Conservation (phyloP, 345 rosid species). For the Hypericum androsaemum region DNA sequence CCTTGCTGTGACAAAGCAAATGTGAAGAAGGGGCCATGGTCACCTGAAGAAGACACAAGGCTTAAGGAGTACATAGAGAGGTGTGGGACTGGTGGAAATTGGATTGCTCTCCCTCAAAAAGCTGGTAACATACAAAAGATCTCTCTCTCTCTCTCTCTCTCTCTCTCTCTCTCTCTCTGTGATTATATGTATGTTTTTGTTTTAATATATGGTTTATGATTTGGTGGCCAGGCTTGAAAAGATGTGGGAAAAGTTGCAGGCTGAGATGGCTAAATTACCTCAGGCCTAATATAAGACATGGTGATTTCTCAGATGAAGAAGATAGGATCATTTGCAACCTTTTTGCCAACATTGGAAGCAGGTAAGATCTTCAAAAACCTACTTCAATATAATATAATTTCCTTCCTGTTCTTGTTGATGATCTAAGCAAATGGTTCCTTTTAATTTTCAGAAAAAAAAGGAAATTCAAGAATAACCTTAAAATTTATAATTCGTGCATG, state of each 20-base stretch:
- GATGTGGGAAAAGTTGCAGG: conserved; percentile 98
- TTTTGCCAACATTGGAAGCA: conserved; percentile 87
- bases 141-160: not conserved
- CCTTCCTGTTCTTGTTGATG: not conserved
- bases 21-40: conserved; percentile 97
- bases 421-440: not conserved
- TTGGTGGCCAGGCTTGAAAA: conserved; percentile 47
- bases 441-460: not conserved
- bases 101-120: conserved; percentile 91
- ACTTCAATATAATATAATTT: not conserved
- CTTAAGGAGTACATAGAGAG: conserved; percentile 76
- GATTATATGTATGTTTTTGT: not conserved
- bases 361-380: conserved; percentile 26
- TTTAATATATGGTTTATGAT: conserved; percentile 6
- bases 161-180: not conserved
- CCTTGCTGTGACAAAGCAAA: conserved; percentile 96
- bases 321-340: conserved; percentile 67
- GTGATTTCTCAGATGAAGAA: conserved; percentile 80
- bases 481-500: conserved; percentile 24
- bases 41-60: conserved; percentile 87
- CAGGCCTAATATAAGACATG: conserved; percentile 91
- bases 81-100: conserved; percentile 81
- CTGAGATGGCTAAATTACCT: conserved; percentile 94
- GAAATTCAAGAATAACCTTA: conserved; percentile 18
- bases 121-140: conserved; percentile 42